These are phyloP conservation scores for Aspergillus fischeri DNA, from an alignment of 2,329 filamentous ascomycete species.

Conservation along the genomic window DNA sequence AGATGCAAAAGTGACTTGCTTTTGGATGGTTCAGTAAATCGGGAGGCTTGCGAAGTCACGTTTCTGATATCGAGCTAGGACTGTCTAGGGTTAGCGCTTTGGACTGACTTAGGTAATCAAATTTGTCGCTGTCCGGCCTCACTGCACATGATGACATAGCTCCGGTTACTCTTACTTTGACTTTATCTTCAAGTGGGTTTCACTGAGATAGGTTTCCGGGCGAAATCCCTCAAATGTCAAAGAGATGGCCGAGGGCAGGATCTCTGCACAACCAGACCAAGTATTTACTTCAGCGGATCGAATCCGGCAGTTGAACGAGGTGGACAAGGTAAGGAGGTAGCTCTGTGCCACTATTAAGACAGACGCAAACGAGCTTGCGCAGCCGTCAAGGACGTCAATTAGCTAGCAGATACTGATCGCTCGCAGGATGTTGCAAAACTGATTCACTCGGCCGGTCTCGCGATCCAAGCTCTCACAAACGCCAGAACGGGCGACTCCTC, in stretches of 20 bases:
- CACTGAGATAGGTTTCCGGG: neutral
- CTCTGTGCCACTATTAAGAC: neutral
- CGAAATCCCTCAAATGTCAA: neutral
- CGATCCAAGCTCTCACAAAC: conserved; percentile 61
- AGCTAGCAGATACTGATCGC: neutral
- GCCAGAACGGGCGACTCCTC: conserved; percentile 34
- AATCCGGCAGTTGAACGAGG: conserved; percentile 73
- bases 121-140: neutral
- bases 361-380: neutral
- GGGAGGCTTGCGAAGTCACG: conserved; percentile 12
- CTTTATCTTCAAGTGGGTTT: neutral
- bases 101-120: neutral
- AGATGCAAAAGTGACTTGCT: neutral
- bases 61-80: conserved; percentile 20
- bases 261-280: conserved; percentile 21
- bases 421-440: conserved; percentile 50
- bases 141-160: conserved; percentile 8
- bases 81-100: neutral
- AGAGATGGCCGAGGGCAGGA: conserved; percentile 22
- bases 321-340: conserved; percentile 58
- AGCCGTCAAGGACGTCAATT: neutral
- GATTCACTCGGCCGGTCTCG: conserved; percentile 57
- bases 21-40: conserved; percentile 3
- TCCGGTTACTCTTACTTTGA: neutral
- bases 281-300: conserved; percentile 70